Conservation (phyloP, 129 eudicot species). For the Centaurea solstitialis region DNA sequence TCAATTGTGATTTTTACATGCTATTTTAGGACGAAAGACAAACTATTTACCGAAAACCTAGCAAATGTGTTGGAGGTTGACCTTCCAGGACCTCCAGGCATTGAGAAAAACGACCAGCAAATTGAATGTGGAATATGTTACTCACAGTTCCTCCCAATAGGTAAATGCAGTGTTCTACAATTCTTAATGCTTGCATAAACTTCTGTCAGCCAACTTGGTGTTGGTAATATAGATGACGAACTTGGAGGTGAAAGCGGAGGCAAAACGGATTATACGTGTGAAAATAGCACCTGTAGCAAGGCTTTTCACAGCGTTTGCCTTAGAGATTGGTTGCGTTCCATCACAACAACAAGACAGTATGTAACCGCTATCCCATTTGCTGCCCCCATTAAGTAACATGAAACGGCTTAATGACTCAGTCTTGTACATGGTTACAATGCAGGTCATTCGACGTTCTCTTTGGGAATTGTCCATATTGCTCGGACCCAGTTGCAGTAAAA, state of each 20-base stretch:
- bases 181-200: conserved; percentile 9
- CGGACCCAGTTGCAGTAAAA: conserved; percentile 77
- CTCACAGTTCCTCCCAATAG: conserved; percentile 72
- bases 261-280: conserved; percentile 70
- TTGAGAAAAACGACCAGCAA: conserved; percentile 50
- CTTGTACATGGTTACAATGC: conserved; percentile 21
- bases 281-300: conserved; percentile 62
- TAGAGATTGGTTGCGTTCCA: conserved; percentile 76
- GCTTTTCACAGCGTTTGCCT: conserved; percentile 80
- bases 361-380: conserved; percentile 25
- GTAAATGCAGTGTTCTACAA: conserved; percentile 24
- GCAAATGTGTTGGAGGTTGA: conserved; percentile 48
- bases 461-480: conserved; percentile 88
- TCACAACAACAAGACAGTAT: conserved; percentile 79
- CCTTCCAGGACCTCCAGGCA: conserved; percentile 53
- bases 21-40: conserved; percentile 54
- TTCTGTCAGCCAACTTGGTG: conserved; percentile 14
- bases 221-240: conserved; percentile 61
- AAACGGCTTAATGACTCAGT: conserved; percentile 13
- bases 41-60: conserved; percentile 59
- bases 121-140: conserved; percentile 85
- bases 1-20: background rate
- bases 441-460: conserved; percentile 86
- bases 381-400: background rate
- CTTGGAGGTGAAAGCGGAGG: conserved; percentile 76